Percentiles rank a stretch among this genome's conserved stretches.
phyloP scores from a whole-genome alignment of 257 asterid genomes.

The Leptodermis oblonga region DNA sequence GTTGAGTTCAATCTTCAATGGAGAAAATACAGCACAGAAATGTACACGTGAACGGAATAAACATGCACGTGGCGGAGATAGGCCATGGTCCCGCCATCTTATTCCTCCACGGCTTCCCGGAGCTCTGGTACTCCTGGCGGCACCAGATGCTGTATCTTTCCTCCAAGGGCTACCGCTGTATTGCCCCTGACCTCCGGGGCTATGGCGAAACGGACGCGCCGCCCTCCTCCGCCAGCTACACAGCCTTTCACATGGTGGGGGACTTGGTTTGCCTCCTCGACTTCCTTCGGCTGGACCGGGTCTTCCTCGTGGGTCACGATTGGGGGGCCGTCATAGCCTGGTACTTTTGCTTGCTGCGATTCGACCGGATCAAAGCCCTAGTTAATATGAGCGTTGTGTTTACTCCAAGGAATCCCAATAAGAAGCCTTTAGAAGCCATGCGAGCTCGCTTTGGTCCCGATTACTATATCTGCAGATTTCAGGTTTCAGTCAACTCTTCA shows the following conservation, averaged over 20 bases:
- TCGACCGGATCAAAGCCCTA: slow-evolving; percentile 72
- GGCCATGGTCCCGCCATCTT: slow-evolving; percentile 78
- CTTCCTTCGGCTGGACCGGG: slow-evolving; percentile 45
- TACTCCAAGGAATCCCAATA: slow-evolving; percentile 51
- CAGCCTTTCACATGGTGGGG: slow-evolving; percentile 66
- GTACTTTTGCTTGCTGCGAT: slow-evolving; percentile 67
- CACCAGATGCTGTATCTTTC: slow-evolving; percentile 83
- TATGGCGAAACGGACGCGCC: slow-evolving; percentile 92
- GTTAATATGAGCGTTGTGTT: slow-evolving; percentile 74
- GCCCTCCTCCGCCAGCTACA: slow-evolving; percentile 58
- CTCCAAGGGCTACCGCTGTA: slow-evolving; percentile 67
- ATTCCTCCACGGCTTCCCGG: slow-evolving; percentile 94
- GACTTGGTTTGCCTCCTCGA: slow-evolving; percentile 71
- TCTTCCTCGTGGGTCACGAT: slow-evolving; percentile 85
- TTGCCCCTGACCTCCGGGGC: slow-evolving; percentile 97
- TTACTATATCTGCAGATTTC: slow-evolving; percentile 89
- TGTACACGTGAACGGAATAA: slow-evolving; percentile 59
- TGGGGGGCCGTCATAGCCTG: slow-evolving; percentile 93
- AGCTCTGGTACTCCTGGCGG: slow-evolving; percentile 99
- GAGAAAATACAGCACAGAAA: slow-evolving; percentile 62
- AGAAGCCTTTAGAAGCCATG: slow-evolving; percentile 61
- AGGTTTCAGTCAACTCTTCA: slow-evolving; percentile 36
- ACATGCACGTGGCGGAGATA: slow-evolving; percentile 84
- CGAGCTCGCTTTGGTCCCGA: slow-evolving; percentile 66
- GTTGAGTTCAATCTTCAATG: slow-evolving; percentile 24